Conservation (phyloP, 164 flowering plant species). For the Piper longum region DNA sequence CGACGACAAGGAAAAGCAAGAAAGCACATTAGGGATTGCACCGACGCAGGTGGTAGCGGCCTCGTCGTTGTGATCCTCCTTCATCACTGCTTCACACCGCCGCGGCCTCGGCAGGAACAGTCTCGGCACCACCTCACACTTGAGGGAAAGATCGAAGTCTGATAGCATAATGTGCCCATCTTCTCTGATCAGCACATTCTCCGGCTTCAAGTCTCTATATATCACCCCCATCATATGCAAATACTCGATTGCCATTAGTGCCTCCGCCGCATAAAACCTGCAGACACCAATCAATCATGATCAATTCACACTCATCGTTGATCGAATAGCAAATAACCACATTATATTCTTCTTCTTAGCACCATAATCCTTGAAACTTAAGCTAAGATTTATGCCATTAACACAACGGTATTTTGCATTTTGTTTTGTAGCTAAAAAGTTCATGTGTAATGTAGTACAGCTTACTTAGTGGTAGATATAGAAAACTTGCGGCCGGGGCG, state of each 20-base stretch:
- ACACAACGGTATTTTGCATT: no score
- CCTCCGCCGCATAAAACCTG: constrained; percentile 84
- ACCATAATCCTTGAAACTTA: no score
- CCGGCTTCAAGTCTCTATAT: constrained; percentile 79
- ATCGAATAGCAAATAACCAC: no score
- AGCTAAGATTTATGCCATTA: no score
- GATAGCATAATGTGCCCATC: constrained; percentile 94
- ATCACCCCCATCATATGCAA: constrained; percentile 89
- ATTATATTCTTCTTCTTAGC: no score
- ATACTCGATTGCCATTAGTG: constrained; percentile 64
- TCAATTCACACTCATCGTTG: no score
- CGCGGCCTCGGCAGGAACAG: constrained; percentile 19
- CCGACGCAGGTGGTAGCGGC: constrained; percentile 32
- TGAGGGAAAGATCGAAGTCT: constrained; percentile 76
- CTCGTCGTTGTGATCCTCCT: constrained; percentile 3
- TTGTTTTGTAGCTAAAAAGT: background rate
- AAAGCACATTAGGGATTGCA: constrained; percentile 63
- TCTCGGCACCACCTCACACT: constrained; percentile 70
- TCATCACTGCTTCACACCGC: constrained; percentile 3
- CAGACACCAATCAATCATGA: background rate
- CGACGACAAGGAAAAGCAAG: constrained; percentile 39
- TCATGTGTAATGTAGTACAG: background rate
- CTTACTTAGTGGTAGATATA: constrained; percentile 64
- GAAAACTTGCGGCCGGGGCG: constrained; percentile 44
- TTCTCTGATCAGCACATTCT: constrained; percentile 65